Base-by-base conservation (phyloP, 805 yeast genomes). In the Candida suzukii region DNA sequence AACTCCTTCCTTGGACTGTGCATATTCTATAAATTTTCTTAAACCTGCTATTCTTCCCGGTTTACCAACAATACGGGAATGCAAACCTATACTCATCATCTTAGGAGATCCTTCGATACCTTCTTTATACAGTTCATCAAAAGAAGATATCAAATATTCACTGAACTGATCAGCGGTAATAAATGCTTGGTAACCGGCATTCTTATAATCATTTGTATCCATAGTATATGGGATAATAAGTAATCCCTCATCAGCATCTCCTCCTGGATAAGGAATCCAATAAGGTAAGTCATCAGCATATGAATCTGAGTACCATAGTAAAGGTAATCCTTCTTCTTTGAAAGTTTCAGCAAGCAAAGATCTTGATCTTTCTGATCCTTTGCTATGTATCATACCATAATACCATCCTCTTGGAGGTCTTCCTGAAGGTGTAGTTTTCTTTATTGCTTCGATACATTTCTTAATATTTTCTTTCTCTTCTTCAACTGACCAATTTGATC, bases 31-130 rank as follows among this genome's bases (percentile, higher is more conserved):
- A 39, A 64, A 63, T 50, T 60, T 59, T 35, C 56, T 52, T 38
- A 64, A 48, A 4, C 65, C 67, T 40, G 54, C 56, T 40, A 55
- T 51, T 39, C 61, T 45, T 18, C 67, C 68, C 11, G 68, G 67
- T 40, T 61, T 60, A 17, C 64, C 67, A 21, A 62, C 46, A 35
- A 64, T 56, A 41, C 68, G 52, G 18, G 64, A 53, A 40, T 64
- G 68, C 45, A 64, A 46, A 5, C 64, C 64, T 24, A 64, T 55
- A 19, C 58, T 61, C 66, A 64, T 64, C 55, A 64, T 61, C 40
- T 60, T 57, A 13, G 54, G 52, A 18, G 12, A 18, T 9, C 35
- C 35, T 9, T 31, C 22, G 10, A 31, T 4, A 4, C 66, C 68
- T 46, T 64, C 68, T 19, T 54, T 55, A 40, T 64, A 64, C 14